Conservation (phyloP, 2,329 filamentous ascomycete species). For the Coniella lustricola region DNA sequence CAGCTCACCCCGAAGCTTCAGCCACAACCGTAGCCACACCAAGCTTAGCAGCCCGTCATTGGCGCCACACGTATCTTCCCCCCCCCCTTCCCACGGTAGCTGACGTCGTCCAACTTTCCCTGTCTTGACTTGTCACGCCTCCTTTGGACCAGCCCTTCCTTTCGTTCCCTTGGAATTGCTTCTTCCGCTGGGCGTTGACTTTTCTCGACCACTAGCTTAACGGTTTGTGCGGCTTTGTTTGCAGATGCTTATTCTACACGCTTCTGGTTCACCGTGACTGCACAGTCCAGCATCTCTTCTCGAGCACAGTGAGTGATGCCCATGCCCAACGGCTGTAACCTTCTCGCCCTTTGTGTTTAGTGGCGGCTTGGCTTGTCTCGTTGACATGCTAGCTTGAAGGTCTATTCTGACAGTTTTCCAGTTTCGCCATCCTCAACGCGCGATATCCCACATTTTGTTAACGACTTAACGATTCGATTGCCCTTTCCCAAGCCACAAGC, state of each 20-base stretch:
- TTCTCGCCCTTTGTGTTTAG: background rate
- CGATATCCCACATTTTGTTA: background rate
- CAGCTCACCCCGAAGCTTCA: no score
- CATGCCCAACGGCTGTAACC: background rate
- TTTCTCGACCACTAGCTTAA: background rate
- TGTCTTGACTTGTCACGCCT: background rate
- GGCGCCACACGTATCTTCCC: background rate
- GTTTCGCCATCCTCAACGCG: background rate
- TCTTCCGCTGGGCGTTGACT: conserved; percentile 1
- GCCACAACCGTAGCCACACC: background rate
- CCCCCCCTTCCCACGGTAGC: background rate
- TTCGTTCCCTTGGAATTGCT: conserved; percentile 1
- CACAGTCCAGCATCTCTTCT: no score
- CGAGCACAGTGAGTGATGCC: background rate
- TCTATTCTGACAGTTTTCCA: background rate
- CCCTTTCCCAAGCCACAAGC: background rate
- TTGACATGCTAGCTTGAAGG: background rate
- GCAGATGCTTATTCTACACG: background rate
- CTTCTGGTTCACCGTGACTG: background rate
- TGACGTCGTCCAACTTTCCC: conserved; percentile 3
- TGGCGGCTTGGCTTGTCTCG: no score
- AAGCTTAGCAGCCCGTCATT: background rate
- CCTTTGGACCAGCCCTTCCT: background rate
- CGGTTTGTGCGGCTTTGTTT: background rate
- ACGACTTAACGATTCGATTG: background rate